Base-by-base conservation (phyloP, 768 basidiomycete species). In the Phylloporus scabripes region DNA sequence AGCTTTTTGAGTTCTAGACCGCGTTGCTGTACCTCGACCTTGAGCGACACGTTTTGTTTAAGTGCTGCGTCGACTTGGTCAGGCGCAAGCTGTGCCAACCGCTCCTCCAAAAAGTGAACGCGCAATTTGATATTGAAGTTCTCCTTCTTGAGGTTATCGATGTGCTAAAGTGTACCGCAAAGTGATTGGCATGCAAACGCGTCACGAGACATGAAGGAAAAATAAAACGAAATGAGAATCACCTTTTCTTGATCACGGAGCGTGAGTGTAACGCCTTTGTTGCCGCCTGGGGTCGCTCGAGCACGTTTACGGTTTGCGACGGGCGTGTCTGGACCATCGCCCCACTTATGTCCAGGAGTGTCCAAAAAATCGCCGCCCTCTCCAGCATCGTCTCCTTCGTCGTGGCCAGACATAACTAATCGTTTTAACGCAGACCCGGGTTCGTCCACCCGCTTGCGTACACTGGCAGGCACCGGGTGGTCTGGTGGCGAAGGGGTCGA, bases 181-280 rank as follows among this genome's bases (percentile, higher is more conserved):
- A 6, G 24, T 4, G 21, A 8, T 15, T 46, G 17, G 7, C 18
- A 32, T 9, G 38, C 7, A 21, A 7, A 20, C 15, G 21, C 32
- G 21, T 21, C 21, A 45, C 11, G 36, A 49, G 12, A 26, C 18
- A 23, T 5, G 42, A 33, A n/a, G 15, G 3, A 12, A 17, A 20
- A 12, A 14, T 18, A 9, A 5, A 21, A 14, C 2, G 11, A 6
- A 39, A 49, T 7, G 46, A 34, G 49, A 23, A 40, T 57, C 48
- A 91, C 95, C 79, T 97, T 95, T 70, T 98, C 94, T 67, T 99
- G 95, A 64, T 98, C 95, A 7, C 93, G 79, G 12, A 99, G 75
- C 0, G 94, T 95, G 56, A 96, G 77, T 14, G 80, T 69, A 23
- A 61, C 70, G 10, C 65, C 65, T 28, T 69, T 74, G 15, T 62